A percentile compares a stretch with the other conserved stretches of the same genome.
These are phyloP conservation scores for Aspergillus mulundensis DNA, from an alignment of 495 filamentous ascomycete genomes.

Conservation along the genomic window DNA sequence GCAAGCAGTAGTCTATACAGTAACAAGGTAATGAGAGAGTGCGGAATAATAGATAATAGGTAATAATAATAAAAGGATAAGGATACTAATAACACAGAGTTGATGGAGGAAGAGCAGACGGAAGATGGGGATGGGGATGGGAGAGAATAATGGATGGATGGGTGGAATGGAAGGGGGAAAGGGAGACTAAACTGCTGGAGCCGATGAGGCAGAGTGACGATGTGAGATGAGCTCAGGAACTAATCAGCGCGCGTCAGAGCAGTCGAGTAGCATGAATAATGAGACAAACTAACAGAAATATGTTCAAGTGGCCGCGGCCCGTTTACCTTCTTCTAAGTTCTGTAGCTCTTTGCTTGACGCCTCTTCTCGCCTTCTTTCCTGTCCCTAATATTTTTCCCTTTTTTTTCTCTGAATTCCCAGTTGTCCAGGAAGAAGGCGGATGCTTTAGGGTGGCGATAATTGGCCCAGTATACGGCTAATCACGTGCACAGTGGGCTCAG, in stretches of 20 bases:
- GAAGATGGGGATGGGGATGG: conserved; percentile 9
- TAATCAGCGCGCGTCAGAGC: conserved; percentile 10
- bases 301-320: background rate
- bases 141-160: conserved; percentile 7
- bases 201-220: conserved; percentile 11
- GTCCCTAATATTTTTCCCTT: conserved; percentile 18
- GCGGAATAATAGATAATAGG: conserved; percentile 1
- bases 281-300: background rate
- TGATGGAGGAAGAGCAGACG: conserved; percentile 3
- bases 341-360: too few relatives aligned
- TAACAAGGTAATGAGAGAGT: conserved; percentile 7
- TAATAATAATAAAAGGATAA: conserved; percentile 9
- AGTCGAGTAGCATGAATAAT: conserved; percentile 18
- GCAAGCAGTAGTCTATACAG: conserved; percentile 2
- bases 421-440: conserved; percentile 16
- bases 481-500: conserved; percentile 6
- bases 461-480: conserved; percentile 15
- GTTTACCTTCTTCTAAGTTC: background rate
- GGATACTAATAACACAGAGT: conserved; percentile 8
- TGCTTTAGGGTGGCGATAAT: conserved; percentile 24
- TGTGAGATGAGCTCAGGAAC: conserved; percentile 8
- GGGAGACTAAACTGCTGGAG: background rate
- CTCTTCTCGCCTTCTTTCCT: background rate
- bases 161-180: conserved; percentile 1
- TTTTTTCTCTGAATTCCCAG: conserved; percentile 16